Evolutionary conservation across 1,139 yeast species (phyloP).

Genomic region (Candida pseudoviswanathii): DNA sequence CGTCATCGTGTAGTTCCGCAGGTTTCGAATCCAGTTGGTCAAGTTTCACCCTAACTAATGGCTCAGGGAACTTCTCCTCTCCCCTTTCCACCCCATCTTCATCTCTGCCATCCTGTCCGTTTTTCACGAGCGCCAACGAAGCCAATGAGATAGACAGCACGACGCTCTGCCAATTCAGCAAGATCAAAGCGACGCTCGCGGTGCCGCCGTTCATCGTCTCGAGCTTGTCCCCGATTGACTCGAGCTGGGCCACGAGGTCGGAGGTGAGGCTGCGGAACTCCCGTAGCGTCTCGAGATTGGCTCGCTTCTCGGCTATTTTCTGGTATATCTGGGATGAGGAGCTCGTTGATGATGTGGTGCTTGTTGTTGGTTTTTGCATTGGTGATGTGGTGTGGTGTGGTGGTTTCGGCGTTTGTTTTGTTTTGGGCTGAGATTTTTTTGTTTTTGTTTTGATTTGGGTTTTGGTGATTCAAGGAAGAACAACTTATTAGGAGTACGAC

Average conservation of each 20-base stretch:
- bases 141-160: constrained; percentile 69
- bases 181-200: constrained; percentile 53
- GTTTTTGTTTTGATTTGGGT: constrained; percentile 1
- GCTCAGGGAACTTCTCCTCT: constrained; percentile 45
- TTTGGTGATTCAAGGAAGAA: too few species aligned
- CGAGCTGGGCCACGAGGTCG: constrained; percentile 49
- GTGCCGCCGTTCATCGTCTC: constrained; percentile 59
- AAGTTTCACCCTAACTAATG: constrained; percentile 66
- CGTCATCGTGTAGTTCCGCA: constrained; percentile 4
- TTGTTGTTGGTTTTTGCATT: constrained; percentile 14
- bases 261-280: constrained; percentile 53
- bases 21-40: constrained; percentile 28
- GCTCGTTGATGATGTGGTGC: constrained; percentile 3
- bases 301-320: constrained; percentile 47
- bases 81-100: constrained; percentile 23
- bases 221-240: constrained; percentile 49
- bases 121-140: constrained; percentile 53
- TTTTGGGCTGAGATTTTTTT: constrained; percentile 4
- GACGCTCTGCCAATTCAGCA: constrained; percentile 73
- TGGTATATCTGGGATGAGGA: constrained; percentile 23
- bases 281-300: constrained; percentile 53
- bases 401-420: constrained; percentile 8
- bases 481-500: too few species aligned
- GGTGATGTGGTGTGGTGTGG: background rate
- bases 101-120: constrained; percentile 34